Percentiles rank a stretch among this genome's conserved stretches.
phyloP scores from a whole-genome alignment of 1,284 basidiomycete species.

The Rhodotorula sp. region DNA sequence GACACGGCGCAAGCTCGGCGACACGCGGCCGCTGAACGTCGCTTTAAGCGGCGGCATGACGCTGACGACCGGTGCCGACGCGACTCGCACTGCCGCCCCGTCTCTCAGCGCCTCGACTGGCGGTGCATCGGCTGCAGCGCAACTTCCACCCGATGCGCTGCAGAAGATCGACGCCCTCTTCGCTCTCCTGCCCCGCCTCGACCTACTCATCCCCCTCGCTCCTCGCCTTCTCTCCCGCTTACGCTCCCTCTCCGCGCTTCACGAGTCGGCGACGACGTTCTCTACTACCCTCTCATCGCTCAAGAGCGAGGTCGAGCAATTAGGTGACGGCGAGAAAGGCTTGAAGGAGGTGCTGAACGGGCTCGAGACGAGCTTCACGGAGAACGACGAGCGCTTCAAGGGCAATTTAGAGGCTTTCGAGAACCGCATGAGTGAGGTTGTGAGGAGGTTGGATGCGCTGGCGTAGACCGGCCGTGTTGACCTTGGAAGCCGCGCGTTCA shows the following conservation, averaged over 20 bases:
- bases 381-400: slow-evolving; percentile 68
- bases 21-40: slow-evolving; percentile 43
- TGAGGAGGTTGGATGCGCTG: slow-evolving; percentile 19
- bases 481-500: background rate
- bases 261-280: slow-evolving; percentile 76
- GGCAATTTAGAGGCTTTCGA: slow-evolving; percentile 72
- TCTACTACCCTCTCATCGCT: slow-evolving; percentile 37
- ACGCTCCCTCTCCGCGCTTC: slow-evolving; percentile 75
- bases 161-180: slow-evolving; percentile 60
- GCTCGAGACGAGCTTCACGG: slow-evolving; percentile 52
- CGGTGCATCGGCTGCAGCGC: slow-evolving; percentile 17
- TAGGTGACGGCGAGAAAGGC: slow-evolving; percentile 63
- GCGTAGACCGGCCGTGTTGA: background rate
- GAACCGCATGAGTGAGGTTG: slow-evolving; percentile 59
- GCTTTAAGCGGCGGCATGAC: slow-evolving; percentile 51
- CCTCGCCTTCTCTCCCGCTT: slow-evolving; percentile 86
- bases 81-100: slow-evolving; percentile 33
- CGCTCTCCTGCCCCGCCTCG: slow-evolving; percentile 71
- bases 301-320: slow-evolving; percentile 61
- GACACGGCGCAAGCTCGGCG: slow-evolving; percentile 50
- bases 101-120: slow-evolving; percentile 36
- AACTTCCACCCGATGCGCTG: slow-evolving; percentile 55
- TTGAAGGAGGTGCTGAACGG: slow-evolving; percentile 62
- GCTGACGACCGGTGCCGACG: slow-evolving; percentile 27
- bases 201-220: slow-evolving; percentile 82